Conservation (phyloP, 1,284 basidiomycete genomes). For the Jaminaea rosea region DNA sequence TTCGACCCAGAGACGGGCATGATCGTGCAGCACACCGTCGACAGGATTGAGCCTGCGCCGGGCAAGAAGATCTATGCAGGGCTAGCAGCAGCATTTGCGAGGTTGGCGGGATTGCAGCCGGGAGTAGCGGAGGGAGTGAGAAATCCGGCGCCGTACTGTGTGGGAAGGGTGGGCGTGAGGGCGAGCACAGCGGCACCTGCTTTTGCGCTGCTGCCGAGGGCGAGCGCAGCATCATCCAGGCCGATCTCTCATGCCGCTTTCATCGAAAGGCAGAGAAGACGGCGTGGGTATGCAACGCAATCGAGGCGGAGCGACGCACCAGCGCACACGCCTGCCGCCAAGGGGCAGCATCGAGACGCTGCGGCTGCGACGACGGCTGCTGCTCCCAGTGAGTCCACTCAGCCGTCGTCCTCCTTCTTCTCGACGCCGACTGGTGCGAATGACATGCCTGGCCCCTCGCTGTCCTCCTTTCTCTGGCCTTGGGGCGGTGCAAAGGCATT, state of each 20-base stretch:
- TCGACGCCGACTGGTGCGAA: not conserved
- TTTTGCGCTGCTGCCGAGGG: not conserved
- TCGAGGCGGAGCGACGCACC: too few species aligned
- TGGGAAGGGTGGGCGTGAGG: not conserved
- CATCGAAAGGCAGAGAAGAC: too few species aligned
- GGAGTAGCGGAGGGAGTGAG: not conserved
- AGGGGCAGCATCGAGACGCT: too few species aligned
- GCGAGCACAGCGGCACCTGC: not conserved
- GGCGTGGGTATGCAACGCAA: not conserved
- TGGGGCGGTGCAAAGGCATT: too few species aligned
- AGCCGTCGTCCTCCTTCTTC: not conserved
- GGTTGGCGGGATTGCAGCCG: not conserved
- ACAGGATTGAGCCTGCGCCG: slow-evolving; percentile 40
- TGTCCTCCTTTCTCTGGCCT: not conserved
- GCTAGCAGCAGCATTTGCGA: not conserved
- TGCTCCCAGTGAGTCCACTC: not conserved
- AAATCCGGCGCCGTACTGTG: too few species aligned
- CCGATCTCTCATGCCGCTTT: too few species aligned
- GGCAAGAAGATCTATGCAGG: slow-evolving; percentile 17
- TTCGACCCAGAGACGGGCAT: slow-evolving; percentile 35
- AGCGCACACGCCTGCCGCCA: too few species aligned
- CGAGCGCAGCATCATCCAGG: too few species aligned
- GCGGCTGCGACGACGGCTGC: not conserved
- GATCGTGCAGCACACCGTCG: slow-evolving; percentile 33
- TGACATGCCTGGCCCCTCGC: slow-evolving; percentile 1